Conservation (phyloP, 768 basidiomycete species). For the Termitomyces sp. region DNA sequence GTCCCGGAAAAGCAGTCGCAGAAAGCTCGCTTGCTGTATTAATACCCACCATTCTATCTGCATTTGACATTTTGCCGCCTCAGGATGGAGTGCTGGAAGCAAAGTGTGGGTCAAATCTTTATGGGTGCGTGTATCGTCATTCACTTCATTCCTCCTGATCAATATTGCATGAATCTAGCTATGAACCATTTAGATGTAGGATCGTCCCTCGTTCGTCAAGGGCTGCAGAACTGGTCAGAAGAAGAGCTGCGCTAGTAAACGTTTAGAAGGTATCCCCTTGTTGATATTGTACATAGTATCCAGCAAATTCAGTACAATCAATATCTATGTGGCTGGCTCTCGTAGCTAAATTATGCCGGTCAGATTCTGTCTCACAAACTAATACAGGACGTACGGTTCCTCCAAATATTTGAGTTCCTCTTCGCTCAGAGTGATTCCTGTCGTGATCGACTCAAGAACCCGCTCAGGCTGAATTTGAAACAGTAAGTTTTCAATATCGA, state of each 20-base stretch:
- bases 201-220: background rate
- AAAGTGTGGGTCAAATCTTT: background rate
- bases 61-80: background rate
- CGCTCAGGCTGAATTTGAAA: constrained; percentile 25
- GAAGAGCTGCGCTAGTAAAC: background rate
- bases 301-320: background rate
- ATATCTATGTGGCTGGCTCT: background rate
- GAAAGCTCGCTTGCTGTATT: background rate
- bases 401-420: background rate
- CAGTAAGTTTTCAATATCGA: constrained; percentile 21
- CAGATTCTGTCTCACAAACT: background rate
- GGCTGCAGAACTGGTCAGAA: background rate
- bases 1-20: background rate
- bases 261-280: background rate
- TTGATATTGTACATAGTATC: background rate
- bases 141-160: background rate
- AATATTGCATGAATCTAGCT: background rate
- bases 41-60: background rate
- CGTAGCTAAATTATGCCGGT: background rate
- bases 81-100: background rate
- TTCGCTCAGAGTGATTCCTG: background rate
- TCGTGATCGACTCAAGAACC: background rate
- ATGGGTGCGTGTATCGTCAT: background rate
- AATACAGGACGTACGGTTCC: background rate
- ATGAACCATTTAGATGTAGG: background rate